Evolutionary conservation across 805 yeast genomes (phyloP).

Genomic region (Schizosaccharomyces octosporus): DNA sequence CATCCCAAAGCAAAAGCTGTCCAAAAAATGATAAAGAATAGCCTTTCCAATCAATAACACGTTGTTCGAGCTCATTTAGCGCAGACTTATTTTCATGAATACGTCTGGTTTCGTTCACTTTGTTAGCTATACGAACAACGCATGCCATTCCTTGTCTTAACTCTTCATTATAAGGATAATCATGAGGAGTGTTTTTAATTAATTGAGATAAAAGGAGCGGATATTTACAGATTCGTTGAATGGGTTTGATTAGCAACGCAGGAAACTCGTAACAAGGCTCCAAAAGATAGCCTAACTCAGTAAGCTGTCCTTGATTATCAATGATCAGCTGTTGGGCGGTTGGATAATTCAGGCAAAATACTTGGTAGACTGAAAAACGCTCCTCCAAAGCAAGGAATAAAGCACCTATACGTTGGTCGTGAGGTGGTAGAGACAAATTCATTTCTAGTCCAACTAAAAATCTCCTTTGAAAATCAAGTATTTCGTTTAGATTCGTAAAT

Average conservation of each 20-base stretch:
- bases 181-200: conserved; percentile 33
- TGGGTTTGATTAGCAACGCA: conserved; percentile 73
- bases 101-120: conserved; percentile 84
- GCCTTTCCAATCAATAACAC: conserved; percentile 83
- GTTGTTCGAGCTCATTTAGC: conserved; percentile 39
- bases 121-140: conserved; percentile 61
- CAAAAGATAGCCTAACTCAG: conserved; percentile 18
- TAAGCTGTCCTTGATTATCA: conserved; percentile 32
- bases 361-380: conserved; percentile 63
- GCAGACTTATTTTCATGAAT: conserved; percentile 62
- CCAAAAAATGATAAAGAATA: conserved; percentile 61
- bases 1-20: conserved; percentile 39
- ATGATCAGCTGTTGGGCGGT: conserved; percentile 61
- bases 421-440: conserved; percentile 48
- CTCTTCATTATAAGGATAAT: conserved; percentile 36
- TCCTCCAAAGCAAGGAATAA: conserved; percentile 64
- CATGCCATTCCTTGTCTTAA: conserved; percentile 43
- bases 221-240: conserved; percentile 87
- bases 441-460: conserved; percentile 74
- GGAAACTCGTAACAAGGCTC: conserved; percentile 77
- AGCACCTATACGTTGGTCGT: conserved; percentile 68
- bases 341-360: conserved; percentile 80
- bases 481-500: conserved; percentile 62
- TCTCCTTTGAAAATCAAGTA: conserved; percentile 79
- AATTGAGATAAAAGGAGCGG: conserved; percentile 57